These are phyloP conservation scores for Sporobolomyces pararoseus DNA, from an alignment of 768 basidiomycete species.

Conservation along the genomic window DNA sequence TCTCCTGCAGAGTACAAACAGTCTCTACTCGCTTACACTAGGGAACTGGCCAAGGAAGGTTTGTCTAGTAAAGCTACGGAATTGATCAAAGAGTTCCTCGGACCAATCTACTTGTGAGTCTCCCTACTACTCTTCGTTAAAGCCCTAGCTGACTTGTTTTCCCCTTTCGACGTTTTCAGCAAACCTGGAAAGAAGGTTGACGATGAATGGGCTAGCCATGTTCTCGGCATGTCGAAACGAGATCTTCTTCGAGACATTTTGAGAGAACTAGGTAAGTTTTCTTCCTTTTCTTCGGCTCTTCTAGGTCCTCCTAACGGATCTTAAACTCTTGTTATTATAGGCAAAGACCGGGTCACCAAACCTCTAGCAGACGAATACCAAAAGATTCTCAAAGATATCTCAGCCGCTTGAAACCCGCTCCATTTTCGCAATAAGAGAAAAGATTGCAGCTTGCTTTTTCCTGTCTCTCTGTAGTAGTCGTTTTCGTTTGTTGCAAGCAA, in stretches of 20 bases:
- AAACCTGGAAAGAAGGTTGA: constrained; percentile 61
- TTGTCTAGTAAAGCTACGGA: constrained; percentile 86
- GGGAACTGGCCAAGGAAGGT: constrained; percentile 81
- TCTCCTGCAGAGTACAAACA: constrained; percentile 81
- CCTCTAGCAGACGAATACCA: constrained; percentile 78
- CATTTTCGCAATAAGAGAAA: too few species aligned
- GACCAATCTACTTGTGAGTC: constrained; percentile 81
- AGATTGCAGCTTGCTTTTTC: too few species aligned
- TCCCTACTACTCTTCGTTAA: neutral
- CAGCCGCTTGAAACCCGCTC: neutral
- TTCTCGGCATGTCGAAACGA: constrained; percentile 70
- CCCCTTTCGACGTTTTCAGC: constrained; percentile 51
- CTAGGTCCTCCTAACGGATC: neutral
- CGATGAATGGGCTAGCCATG: constrained; percentile 62
- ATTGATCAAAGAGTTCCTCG: constrained; percentile 80
- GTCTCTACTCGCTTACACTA: constrained; percentile 70
- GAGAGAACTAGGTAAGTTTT: constrained; percentile 55
- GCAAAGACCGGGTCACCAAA: constrained; percentile 67
- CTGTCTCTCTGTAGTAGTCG: too few species aligned
- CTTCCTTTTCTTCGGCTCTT: neutral
- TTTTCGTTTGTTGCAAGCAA: too few species aligned
- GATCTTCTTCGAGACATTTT: constrained; percentile 79
- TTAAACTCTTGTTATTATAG: too few species aligned
- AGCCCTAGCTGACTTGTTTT: neutral
- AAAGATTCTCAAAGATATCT: constrained; percentile 57